These are phyloP conservation scores for Sporothrix variecibatus DNA, from an alignment of 2,329 filamentous ascomycete species.

Conservation along the genomic window DNA sequence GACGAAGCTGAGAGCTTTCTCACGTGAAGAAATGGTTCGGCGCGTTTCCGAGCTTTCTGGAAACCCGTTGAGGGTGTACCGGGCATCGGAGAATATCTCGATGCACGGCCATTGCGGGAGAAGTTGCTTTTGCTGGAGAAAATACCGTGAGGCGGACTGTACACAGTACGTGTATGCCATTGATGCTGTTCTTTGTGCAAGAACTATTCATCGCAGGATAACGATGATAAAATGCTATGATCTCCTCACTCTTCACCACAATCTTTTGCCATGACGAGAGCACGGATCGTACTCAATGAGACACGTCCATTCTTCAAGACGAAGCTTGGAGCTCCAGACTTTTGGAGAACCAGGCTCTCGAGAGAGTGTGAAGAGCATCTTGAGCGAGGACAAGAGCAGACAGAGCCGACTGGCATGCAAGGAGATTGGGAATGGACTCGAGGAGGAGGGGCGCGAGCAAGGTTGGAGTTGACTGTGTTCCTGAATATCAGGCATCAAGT, in stretches of 20 bases:
- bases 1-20: background rate
- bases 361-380: background rate
- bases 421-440: constrained; percentile 24
- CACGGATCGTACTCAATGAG: constrained; percentile 17
- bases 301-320: constrained; percentile 25
- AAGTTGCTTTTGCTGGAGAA: background rate
- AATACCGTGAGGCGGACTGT: background rate
- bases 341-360: background rate
- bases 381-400: background rate
- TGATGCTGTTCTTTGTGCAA: background rate
- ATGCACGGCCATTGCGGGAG: background rate
- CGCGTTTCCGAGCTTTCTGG: constrained; percentile 12
- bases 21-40: background rate
- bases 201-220: background rate
- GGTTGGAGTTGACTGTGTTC: background rate
- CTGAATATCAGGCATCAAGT: background rate
- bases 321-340: constrained; percentile 12
- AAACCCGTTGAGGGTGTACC: background rate
- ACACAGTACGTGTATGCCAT: background rate
- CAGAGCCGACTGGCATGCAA: constrained; percentile 30
- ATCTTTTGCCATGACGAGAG: background rate
- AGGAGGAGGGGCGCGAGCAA: constrained; percentile 4
- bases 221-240: background rate
- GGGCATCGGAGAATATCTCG: background rate
- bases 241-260: constrained; percentile 1